Conservation (phyloP, 805 yeast genomes). For the Ogataea methylovora region DNA sequence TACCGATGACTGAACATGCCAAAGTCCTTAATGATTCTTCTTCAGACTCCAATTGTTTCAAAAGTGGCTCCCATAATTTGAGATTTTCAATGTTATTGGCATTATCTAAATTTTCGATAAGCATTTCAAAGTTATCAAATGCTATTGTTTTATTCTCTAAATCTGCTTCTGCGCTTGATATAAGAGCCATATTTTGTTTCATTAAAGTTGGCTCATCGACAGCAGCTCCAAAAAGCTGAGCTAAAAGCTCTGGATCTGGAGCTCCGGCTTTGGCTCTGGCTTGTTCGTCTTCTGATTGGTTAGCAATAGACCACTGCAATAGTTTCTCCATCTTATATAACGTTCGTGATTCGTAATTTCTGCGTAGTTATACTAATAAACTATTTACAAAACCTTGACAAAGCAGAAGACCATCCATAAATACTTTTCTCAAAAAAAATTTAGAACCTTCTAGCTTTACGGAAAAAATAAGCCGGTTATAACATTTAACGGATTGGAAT, state of each 20-base stretch:
- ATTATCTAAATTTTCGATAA: conserved; percentile 88
- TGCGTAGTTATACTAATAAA: no score
- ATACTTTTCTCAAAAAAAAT: no score
- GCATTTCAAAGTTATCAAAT: conserved; percentile 86
- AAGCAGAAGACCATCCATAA: no score
- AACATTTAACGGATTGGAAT: no score
- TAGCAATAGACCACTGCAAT: conserved; percentile 85
- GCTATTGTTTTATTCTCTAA: conserved; percentile 65
- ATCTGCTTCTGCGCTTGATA: conserved; percentile 48
- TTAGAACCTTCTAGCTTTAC: no score
- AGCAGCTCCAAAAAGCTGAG: conserved; percentile 65
- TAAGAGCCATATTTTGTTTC: conserved; percentile 65
- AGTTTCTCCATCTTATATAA: conserved; percentile 73
- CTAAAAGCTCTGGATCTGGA: conserved; percentile 74
- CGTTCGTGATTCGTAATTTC: no score
- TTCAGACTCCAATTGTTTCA: conserved; percentile 42
- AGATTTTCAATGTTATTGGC: conserved; percentile 86
- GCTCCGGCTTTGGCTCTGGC: conserved; percentile 55
- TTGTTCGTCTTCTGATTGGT: conserved; percentile 64
- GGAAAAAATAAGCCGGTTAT: no score
- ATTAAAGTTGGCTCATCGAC: conserved; percentile 87
- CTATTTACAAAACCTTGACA: no score
- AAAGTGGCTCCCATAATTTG: conserved; percentile 70
- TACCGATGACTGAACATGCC: conserved; percentile 74
- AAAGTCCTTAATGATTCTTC: conserved; percentile 40